A percentile compares a stretch with the other conserved stretches of the same genome.
Evolutionary conservation across 2,329 filamentous ascomycete genomes (phyloP).

Genomic region (Aspergillus vadensis): DNA sequence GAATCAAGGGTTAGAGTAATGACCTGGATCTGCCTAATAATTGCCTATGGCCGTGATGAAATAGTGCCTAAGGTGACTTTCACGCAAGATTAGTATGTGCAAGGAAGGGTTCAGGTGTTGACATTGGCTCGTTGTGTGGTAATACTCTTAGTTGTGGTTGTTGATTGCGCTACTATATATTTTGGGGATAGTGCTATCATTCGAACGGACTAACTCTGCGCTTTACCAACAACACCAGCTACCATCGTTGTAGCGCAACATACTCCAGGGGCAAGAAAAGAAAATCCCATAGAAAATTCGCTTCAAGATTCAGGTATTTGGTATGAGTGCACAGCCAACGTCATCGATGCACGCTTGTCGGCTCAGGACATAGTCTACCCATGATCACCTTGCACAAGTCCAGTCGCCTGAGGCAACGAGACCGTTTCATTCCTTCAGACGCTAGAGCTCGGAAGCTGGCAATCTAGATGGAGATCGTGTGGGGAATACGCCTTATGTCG

Average conservation of each 20-base stretch:
- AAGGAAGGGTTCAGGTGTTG: background rate
- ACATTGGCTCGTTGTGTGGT: background rate
- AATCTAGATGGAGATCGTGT: slow-evolving; percentile 6
- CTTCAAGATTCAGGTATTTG: no score
- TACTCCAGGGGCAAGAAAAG: no score
- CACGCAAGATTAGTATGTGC: background rate
- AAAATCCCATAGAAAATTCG: no score
- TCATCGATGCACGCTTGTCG: background rate
- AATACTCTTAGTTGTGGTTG: no score
- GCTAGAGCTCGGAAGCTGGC: background rate
- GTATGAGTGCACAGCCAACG: background rate
- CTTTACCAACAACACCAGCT: no score
- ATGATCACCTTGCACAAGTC: background rate
- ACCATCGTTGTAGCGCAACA: no score
- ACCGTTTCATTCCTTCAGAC: background rate
- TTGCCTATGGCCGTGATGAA: background rate
- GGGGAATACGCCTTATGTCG: background rate
- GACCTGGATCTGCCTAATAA: slow-evolving; percentile 11
- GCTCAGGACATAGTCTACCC: background rate
- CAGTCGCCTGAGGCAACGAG: background rate
- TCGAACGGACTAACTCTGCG: no score
- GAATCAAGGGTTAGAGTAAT: slow-evolving; percentile 19
- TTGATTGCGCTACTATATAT: no score
- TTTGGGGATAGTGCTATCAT: no score
- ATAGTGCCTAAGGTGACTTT: background rate